A percentile compares a stretch with the other conserved stretches of the same genome.
Evolutionary conservation across 1,284 basidiomycete genomes (phyloP).

Genomic region (Sanguinoderma infundibulare): DNA sequence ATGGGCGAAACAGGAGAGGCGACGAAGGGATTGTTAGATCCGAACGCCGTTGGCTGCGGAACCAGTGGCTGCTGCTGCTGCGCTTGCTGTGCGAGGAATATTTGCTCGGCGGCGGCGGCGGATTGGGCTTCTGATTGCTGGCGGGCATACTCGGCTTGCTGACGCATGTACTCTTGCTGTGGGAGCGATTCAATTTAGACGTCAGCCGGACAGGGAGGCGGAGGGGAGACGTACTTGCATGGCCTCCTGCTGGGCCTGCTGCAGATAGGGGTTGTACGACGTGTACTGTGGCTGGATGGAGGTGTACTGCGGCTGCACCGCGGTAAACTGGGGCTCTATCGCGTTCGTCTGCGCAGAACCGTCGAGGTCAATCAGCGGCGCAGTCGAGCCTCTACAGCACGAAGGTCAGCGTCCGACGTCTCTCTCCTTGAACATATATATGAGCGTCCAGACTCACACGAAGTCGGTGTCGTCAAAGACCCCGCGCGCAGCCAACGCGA

Average conservation of each 20-base stretch:
- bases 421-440: too few species aligned
- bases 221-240: conserved; percentile 64
- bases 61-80: conserved; percentile 45
- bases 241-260: conserved; percentile 85
- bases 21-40: conserved; percentile 95
- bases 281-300: conserved; percentile 61
- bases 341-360: background rate
- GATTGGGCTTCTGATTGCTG: conserved; percentile 23
- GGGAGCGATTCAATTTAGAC: conserved; percentile 34
- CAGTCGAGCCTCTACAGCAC: background rate
- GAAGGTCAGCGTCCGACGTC: background rate
- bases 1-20: conserved; percentile 42
- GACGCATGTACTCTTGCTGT: conserved; percentile 66
- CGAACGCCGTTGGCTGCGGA: conserved; percentile 66
- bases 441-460: conserved; percentile 55
- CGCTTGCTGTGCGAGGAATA: conserved; percentile 35
- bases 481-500: conserved; percentile 69
- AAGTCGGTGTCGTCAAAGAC: conserved; percentile 86
- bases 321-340: conserved; percentile 39
- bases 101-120: conserved; percentile 43
- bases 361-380: background rate
- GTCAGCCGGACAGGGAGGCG: conserved; percentile 89
- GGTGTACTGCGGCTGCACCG: conserved; percentile 73
- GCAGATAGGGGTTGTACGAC: conserved; percentile 93
- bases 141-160: conserved; percentile 65